These are phyloP conservation scores for Hymenoscyphus fraxineus DNA, from an alignment of 2,329 filamentous ascomycete genomes.

Conservation along the genomic window DNA sequence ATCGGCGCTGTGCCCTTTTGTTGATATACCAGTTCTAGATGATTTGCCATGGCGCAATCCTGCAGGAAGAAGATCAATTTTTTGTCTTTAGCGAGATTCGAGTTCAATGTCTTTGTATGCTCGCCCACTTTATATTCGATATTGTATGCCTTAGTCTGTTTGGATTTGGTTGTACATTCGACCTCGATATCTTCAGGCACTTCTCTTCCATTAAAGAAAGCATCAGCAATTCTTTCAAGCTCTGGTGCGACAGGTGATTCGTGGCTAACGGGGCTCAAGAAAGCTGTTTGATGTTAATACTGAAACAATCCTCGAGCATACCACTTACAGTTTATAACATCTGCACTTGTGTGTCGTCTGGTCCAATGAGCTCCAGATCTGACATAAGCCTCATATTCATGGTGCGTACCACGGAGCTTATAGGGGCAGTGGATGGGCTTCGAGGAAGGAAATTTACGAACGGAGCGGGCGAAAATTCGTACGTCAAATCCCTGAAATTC, in stretches of 20 bases:
- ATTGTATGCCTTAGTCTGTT: not conserved
- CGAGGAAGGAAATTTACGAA: conserved; percentile 4
- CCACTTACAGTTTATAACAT: conserved; percentile 7
- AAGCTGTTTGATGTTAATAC: conserved; percentile 7
- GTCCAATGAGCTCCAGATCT: not conserved
- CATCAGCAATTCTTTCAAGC: conserved; percentile 11
- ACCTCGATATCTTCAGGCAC: conserved; percentile 12
- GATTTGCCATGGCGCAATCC: conserved; percentile 20
- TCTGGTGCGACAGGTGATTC: conserved; percentile 7
- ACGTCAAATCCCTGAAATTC: conserved; percentile 14
- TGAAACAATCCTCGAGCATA: not conserved
- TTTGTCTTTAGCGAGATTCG: conserved; percentile 8
- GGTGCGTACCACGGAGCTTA: conserved; percentile 11
- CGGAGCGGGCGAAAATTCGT: conserved; percentile 14
- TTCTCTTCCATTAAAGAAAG: conserved; percentile 13
- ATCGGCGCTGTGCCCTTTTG: not conserved
- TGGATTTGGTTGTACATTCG: not conserved
- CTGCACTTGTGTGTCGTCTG: not conserved
- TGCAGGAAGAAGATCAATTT: conserved; percentile 16
- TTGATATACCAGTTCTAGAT: conserved; percentile 12
- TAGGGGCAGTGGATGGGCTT: conserved; percentile 9
- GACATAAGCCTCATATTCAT: not conserved
- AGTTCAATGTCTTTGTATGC: conserved; percentile 7
- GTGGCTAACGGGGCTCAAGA: not conserved
- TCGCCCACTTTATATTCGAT: not conserved